Evolutionary conservation across 2,329 filamentous ascomycete genomes (phyloP).

Genomic region (Calonectria hawksworthii): DNA sequence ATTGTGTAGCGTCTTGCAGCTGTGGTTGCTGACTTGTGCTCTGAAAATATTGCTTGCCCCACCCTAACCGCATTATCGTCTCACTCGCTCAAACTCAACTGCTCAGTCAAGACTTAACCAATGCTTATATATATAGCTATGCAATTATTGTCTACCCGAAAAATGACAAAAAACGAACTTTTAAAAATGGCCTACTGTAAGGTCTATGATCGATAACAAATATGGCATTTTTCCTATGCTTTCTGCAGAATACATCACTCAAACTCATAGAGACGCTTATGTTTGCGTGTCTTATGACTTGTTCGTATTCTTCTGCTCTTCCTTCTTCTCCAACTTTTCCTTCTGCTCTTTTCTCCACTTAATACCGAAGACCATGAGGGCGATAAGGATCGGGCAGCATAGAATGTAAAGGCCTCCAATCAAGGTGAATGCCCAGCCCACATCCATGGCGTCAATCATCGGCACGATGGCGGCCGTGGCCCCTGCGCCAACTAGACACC

Average conservation of each 20-base stretch:
- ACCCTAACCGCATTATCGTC: not conserved
- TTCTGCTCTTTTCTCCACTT: conserved; percentile 57
- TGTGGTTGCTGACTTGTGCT: not conserved
- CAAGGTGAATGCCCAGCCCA: conserved; percentile 66
- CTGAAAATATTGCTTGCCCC: conserved; percentile 8
- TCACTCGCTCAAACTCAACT: not conserved
- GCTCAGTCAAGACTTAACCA: not conserved
- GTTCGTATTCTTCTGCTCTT: conserved; percentile 24
- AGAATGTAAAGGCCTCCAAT: conserved; percentile 59
- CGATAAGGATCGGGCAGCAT: conserved; percentile 55
- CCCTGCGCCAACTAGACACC: conserved; percentile 68
- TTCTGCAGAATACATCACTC: not conserved
- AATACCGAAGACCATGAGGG: conserved; percentile 59
- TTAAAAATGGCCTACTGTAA: not conserved
- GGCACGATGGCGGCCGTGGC: conserved; percentile 66
- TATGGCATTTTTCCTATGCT: not conserved
- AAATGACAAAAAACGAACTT: not conserved
- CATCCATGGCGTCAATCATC: conserved; percentile 64
- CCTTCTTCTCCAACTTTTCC: conserved; percentile 43
- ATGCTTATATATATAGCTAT: not conserved
- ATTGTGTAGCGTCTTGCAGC: not conserved
- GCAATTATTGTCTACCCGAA: not conserved
- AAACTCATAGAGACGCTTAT: too few relatives aligned
- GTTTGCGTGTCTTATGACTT: not conserved
- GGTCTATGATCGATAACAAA: not conserved